A percentile compares a stretch with the other conserved stretches of the same genome.
These are phyloP conservation scores for Poronia punctata DNA, from an alignment of 495 filamentous ascomycete genomes.

Conservation along the genomic window DNA sequence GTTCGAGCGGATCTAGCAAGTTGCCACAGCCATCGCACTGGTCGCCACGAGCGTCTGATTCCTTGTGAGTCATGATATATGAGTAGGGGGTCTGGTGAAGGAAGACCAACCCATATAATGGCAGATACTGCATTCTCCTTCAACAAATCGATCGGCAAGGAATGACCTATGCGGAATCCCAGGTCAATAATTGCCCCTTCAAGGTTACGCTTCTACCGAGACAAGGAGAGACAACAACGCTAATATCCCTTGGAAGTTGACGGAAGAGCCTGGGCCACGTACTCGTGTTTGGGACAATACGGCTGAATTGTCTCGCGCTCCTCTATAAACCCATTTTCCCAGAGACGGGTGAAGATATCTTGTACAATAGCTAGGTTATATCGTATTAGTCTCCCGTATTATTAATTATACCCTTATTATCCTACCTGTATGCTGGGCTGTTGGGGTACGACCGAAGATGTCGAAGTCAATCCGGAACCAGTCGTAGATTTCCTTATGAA, in stretches of 20 bases:
- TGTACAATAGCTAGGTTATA: too few relatives aligned
- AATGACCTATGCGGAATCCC: constrained; percentile 47
- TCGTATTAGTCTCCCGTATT: too few relatives aligned
- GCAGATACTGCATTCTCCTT: constrained; percentile 9
- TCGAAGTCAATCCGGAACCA: constrained; percentile 34
- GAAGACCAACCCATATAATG: background rate
- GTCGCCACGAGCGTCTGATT: constrained; percentile 62
- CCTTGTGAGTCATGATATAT: background rate
- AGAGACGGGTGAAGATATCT: constrained; percentile 70
- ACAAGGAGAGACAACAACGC: too few relatives aligned
- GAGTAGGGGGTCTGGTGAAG: background rate
- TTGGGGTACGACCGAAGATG: constrained; percentile 32
- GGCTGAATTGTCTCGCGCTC: constrained; percentile 71
- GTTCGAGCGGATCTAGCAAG: constrained; percentile 52
- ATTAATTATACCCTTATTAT: too few relatives aligned
- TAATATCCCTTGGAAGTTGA: too few relatives aligned
- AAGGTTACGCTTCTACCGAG: too few relatives aligned
- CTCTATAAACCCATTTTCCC: constrained; percentile 72
- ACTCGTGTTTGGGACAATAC: constrained; percentile 70
- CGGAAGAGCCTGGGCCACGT: background rate
- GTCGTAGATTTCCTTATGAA: constrained; percentile 29
- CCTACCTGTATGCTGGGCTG: constrained; percentile 61
- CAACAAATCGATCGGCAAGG: constrained; percentile 73
- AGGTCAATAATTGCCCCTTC: background rate
- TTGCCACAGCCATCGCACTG: constrained; percentile 80